These are phyloP conservation scores for Mycena kentingensis DNA, from an alignment of 768 basidiomycete genomes.

Conservation along the genomic window DNA sequence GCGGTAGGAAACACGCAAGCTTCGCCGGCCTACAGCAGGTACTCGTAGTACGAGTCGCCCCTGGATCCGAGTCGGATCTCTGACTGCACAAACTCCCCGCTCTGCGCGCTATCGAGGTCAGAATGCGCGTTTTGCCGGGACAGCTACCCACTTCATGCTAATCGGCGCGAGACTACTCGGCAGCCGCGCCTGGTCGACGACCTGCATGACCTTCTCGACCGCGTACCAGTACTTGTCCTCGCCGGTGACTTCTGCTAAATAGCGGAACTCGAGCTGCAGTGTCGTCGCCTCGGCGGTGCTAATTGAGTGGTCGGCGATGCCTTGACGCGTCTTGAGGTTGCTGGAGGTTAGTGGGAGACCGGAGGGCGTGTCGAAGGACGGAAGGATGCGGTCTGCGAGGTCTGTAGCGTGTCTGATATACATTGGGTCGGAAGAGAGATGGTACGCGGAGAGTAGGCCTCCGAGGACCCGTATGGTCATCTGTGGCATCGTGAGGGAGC, in stretches of 20 bases:
- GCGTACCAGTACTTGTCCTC: conserved; percentile 68
- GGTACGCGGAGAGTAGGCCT: too few relatives aligned
- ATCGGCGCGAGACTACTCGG: conserved; percentile 67
- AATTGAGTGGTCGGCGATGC: conserved; percentile 54
- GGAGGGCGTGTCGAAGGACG: conserved; percentile 64
- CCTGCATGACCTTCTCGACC: conserved; percentile 64
- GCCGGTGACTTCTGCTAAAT: conserved; percentile 60
- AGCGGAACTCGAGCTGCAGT: too few relatives aligned
- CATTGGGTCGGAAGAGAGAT: conserved; percentile 59
- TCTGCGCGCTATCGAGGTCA: conserved; percentile 17
- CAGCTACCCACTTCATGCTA: conserved; percentile 56
- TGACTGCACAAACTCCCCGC: conserved; percentile 37
- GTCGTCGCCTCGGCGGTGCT: conserved; percentile 73
- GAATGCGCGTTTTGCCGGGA: neutral
- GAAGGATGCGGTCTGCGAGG: conserved; percentile 65
- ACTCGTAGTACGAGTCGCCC: conserved; percentile 83
- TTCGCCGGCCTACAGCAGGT: conserved; percentile 53
- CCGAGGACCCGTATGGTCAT: conserved; percentile 77
- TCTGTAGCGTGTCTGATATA: conserved; percentile 65
- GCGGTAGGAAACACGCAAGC: neutral
- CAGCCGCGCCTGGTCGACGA: conserved; percentile 52
- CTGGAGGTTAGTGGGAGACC: conserved; percentile 66
- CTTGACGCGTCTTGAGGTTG: conserved; percentile 54
- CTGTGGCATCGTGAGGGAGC: conserved; percentile 36
- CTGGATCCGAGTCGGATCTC: conserved; percentile 76